Evolutionary conservation across 306 rosid genomes (phyloP).

Genomic region (Castanea sativa): DNA sequence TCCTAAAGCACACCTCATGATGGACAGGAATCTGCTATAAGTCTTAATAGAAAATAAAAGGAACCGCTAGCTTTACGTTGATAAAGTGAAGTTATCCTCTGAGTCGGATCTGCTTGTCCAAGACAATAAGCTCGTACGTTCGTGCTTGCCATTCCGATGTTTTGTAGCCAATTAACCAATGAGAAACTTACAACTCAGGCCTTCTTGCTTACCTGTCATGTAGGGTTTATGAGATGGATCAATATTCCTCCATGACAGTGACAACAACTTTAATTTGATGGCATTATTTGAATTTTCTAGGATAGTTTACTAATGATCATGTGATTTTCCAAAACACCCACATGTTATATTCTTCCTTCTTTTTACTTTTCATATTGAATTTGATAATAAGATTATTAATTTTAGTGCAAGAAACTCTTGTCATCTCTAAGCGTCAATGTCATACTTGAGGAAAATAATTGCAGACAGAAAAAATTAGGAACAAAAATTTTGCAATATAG

Average conservation of each 20-base stretch:
- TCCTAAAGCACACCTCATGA: slow-evolving; percentile 34
- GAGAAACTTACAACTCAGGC: slow-evolving; percentile 50
- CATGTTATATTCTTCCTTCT: slow-evolving; percentile 42
- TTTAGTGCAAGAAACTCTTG: slow-evolving; percentile 17
- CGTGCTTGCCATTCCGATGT: slow-evolving; percentile 47
- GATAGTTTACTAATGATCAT: slow-evolving; percentile 40
- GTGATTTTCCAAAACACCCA: slow-evolving; percentile 48
- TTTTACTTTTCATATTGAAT: slow-evolving; percentile 25
- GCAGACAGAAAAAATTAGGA: slow-evolving; percentile 2
- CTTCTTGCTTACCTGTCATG: slow-evolving; percentile 37
- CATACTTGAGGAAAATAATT: slow-evolving; percentile 4
- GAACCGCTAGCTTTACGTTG: slow-evolving; percentile 35
- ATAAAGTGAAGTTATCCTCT: slow-evolving; percentile 34
- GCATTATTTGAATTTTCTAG: slow-evolving; percentile 16
- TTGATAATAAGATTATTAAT: slow-evolving; percentile 23
- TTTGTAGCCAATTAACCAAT: slow-evolving; percentile 38
- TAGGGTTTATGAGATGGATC: slow-evolving; percentile 31
- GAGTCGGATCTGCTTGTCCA: slow-evolving; percentile 42
- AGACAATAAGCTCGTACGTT: slow-evolving; percentile 35
- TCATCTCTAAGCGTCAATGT: slow-evolving; percentile 24
- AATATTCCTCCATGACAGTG: slow-evolving; percentile 38
- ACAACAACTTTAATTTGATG: slow-evolving; percentile 33
- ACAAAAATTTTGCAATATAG: slow-evolving; percentile 7
- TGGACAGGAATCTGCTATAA: slow-evolving; percentile 32
- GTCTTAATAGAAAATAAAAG: slow-evolving; percentile 28